phyloP scores from a whole-genome alignment of 1,139 yeast species.

The Suhomyces bribrorum region DNA sequence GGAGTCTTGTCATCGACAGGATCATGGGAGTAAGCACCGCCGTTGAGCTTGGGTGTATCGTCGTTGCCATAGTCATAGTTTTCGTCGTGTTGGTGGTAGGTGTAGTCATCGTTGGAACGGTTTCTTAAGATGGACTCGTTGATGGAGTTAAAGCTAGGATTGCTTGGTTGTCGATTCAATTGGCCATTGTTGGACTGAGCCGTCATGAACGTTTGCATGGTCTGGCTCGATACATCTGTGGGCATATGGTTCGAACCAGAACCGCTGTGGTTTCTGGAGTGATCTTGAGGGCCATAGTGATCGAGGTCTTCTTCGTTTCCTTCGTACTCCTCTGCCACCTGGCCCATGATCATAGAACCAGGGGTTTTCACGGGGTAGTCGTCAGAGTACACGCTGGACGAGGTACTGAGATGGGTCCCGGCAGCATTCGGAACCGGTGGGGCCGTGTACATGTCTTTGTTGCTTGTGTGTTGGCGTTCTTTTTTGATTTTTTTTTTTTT shows the following conservation, averaged over 20 bases:
- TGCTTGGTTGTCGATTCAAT: slow-evolving; percentile 14
- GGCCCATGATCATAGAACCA: slow-evolving; percentile 8
- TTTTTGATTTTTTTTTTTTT: too few species aligned
- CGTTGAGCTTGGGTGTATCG: slow-evolving; percentile 31
- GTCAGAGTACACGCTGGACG: slow-evolving; percentile 39
- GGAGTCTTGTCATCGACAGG: slow-evolving; percentile 35
- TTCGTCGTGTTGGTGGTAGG: slow-evolving; percentile 3
- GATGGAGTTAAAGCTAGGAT: slow-evolving; percentile 37
- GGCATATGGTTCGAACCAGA: slow-evolving; percentile 4
- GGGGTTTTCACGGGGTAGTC: slow-evolving; percentile 16
- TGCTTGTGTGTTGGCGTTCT: too few species aligned
- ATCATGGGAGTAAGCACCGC: slow-evolving; percentile 11
- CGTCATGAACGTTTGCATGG: slow-evolving; percentile 30
- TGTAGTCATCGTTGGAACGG: slow-evolving; percentile 15
- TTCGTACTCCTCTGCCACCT: slow-evolving; percentile 20
- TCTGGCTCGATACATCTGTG: slow-evolving; percentile 27
- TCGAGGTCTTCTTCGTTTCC: slow-evolving; percentile 11
- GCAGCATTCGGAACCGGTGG: slow-evolving; percentile 6
- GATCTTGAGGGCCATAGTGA: not conserved
- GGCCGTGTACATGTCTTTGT: slow-evolving; percentile 9
- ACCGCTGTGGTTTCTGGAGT: not conserved
- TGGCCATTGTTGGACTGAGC: slow-evolving; percentile 18
- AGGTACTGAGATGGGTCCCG: slow-evolving; percentile 26
- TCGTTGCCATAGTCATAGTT: slow-evolving; percentile 25
- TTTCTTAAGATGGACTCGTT: slow-evolving; percentile 33